phyloP scores from a whole-genome alignment of 345 rosid genomes.

The Linum usitatissimum region DNA sequence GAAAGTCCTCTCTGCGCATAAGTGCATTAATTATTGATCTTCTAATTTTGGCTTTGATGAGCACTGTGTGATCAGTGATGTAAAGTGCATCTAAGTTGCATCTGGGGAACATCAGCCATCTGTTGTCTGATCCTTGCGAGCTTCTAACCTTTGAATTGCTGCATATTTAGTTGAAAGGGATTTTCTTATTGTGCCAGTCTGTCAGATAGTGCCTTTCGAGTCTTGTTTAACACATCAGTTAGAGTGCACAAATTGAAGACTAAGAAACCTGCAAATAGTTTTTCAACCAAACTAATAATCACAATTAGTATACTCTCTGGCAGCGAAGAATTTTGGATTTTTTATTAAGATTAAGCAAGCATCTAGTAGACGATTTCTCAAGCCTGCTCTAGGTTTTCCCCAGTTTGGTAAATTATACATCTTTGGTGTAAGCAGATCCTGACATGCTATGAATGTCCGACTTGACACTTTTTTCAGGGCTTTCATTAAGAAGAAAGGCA shows the following conservation, averaged over 20 bases:
- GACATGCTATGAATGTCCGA: background rate
- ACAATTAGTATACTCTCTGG: no score
- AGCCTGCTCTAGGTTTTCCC: background rate
- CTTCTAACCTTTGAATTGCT: background rate
- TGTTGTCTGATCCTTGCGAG: background rate
- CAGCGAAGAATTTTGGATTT: background rate
- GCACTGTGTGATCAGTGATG: no score
- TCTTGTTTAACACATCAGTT: background rate
- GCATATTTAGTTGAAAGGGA: background rate
- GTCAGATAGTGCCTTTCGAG: background rate
- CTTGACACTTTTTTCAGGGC: slow-evolving; percentile 29
- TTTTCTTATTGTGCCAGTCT: background rate
- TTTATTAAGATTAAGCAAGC: background rate
- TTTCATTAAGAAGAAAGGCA: slow-evolving; percentile 61
- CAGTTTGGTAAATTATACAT: background rate
- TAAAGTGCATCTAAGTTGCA: background rate
- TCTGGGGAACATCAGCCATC: background rate
- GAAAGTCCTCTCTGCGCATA: no score
- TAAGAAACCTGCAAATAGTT: background rate
- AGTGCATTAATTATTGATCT: no score
- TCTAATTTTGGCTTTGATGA: no score
- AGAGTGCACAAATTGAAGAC: background rate
- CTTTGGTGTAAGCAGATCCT: background rate
- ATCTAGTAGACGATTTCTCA: background rate
- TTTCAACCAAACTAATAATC: no score